Evolutionary conservation across 352 stramenopile species (phyloP).

Genomic region (Thraustochytrium striatum): DNA sequence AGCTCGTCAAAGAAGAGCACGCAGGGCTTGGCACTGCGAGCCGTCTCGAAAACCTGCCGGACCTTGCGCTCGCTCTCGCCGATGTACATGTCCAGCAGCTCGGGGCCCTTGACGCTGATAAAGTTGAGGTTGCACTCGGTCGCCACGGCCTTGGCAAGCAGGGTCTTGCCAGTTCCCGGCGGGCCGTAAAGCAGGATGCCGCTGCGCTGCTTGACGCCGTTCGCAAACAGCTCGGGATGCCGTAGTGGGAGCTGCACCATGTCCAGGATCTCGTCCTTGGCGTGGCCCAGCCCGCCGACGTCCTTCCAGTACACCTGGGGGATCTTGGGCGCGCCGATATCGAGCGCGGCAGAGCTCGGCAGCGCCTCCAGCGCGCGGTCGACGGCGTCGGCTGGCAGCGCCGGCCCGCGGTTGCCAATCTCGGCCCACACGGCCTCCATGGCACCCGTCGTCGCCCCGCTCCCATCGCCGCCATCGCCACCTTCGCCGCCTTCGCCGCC

Average conservation of each 20-base stretch:
- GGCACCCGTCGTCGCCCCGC: neutral
- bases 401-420: neutral
- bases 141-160: constrained; percentile 96
- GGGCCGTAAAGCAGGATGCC: constrained; percentile 97
- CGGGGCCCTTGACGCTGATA: constrained; percentile 93
- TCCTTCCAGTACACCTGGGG: constrained; percentile 76
- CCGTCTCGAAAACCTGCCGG: constrained; percentile 88
- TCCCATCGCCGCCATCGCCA: no score
- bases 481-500: neutral
- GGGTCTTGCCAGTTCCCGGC: constrained; percentile 90
- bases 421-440: neutral
- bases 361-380: neutral
- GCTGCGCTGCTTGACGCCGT: constrained; percentile 91
- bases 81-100: constrained; percentile 97
- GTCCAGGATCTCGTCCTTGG: constrained; percentile 95
- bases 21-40: constrained; percentile 81
- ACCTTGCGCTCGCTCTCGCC: constrained; percentile 93
- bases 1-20: constrained; percentile 98
- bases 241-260: constrained; percentile 96
- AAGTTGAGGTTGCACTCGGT: constrained; percentile 93
- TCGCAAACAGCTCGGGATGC: constrained; percentile 91
- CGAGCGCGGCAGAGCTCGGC: constrained; percentile 32
- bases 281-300: constrained; percentile 93
- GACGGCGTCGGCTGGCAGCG: neutral
- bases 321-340: constrained; percentile 48